Base-by-base conservation (phyloP, 164 flowering plant species). In the Vitis riparia region DNA sequence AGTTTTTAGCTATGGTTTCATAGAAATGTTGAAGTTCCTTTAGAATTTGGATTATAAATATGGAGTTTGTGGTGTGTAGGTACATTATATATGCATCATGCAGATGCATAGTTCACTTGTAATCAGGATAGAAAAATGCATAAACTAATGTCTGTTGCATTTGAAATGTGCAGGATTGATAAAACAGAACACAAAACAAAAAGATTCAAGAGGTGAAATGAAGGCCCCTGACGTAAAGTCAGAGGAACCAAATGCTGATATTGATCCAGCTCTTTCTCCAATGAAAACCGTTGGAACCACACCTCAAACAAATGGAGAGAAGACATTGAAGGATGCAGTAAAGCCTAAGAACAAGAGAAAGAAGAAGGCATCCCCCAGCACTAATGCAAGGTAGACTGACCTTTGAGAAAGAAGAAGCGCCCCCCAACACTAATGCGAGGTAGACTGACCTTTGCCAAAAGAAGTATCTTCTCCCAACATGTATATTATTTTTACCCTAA, bases 241-340 rank as follows among this genome's bases (percentile, higher is more conserved):
- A 10, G 80, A 75, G 66, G 75, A 75, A 50, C 67, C 68, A 55
- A 62, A 19, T 66, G 69, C 53, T 19, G 77, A 73, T 53, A 55
- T 14, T 19, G 63, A 62, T 13, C 19, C 55, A 53, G 59, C 71
- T 63, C 17, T 72, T 80, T 44, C 59, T 30, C 80, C 69, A 14
- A 65, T 62, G 50, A 83, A 78, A 51, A 49, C 73, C 48, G 16
- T 73, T 55, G 72, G 27, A 63, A 59, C 53, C 49, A 78, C 50
- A 51, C 19, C 29, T 37, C 74, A 63, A 64, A 65, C 50, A 8
- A 77, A 67, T 19, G 72, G 70, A 65, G 80, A 56, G 66, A 87
- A 82, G 75, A 89, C 89, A 13, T 77, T 90, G 77, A 73, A 70
- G 62, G 97, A 92, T 87, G 92, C 97, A 62, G 91, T 92, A 75